Conservation (phyloP, 2,329 filamentous ascomycete species). For the Colletotrichum lentis region DNA sequence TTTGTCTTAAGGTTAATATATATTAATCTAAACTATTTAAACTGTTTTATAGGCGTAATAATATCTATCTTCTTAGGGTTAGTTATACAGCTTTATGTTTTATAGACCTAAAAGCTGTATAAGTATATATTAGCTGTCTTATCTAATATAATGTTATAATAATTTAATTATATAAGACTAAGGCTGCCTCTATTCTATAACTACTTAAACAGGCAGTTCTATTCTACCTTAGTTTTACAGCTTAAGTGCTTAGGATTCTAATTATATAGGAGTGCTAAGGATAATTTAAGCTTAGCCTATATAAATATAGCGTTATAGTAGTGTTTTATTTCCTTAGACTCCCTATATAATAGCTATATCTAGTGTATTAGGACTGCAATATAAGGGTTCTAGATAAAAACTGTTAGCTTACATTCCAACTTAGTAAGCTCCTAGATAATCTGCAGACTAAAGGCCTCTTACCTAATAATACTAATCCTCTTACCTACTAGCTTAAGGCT, state of each 20-base stretch:
- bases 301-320: slow-evolving; percentile 53
- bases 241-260: neutral
- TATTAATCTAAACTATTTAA: no score
- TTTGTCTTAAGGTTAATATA: no score
- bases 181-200: slow-evolving; percentile 55
- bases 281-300: slow-evolving; percentile 7
- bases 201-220: slow-evolving; percentile 52
- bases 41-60: no score
- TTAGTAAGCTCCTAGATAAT: slow-evolving; percentile 43
- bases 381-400: slow-evolving; percentile 67
- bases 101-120: no score
- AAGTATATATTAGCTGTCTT: no score
- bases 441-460: slow-evolving; percentile 3
- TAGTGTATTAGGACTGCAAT: slow-evolving; percentile 66
- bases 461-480: no score
- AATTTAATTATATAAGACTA: no score
- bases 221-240: slow-evolving; percentile 49
- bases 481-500: no score
- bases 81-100: no score
- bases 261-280: slow-evolving; percentile 2
- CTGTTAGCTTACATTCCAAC: slow-evolving; percentile 46
- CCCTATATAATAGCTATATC: slow-evolving; percentile 50
- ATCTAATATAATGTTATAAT: no score
- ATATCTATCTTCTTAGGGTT: no score
- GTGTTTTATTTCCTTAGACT: slow-evolving; percentile 46